Conservation (phyloP, 2,329 filamentous ascomycete genomes). For the Fusarium sp. region DNA sequence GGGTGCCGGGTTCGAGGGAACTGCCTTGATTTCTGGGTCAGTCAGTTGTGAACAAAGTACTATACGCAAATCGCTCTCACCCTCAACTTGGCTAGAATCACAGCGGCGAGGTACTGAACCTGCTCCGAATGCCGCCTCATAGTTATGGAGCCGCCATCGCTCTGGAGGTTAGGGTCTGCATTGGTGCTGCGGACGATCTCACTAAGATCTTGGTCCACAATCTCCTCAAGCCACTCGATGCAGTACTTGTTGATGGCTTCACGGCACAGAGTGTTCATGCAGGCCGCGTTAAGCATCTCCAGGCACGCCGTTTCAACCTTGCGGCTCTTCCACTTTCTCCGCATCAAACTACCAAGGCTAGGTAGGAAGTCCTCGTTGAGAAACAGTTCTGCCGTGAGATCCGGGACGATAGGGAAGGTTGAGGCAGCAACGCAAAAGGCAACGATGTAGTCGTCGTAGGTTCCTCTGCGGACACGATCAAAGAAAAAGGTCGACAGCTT, state of each 20-base stretch:
- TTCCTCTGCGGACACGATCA: slow-evolving; percentile 78
- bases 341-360: slow-evolving; percentile 82
- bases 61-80: slow-evolving; percentile 56
- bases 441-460: slow-evolving; percentile 89
- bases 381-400: slow-evolving; percentile 83
- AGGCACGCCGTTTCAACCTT: slow-evolving; percentile 90
- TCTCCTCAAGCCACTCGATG: slow-evolving; percentile 87
- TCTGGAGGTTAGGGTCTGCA: slow-evolving; percentile 71
- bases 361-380: slow-evolving; percentile 89
- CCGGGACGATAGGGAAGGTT: slow-evolving; percentile 88
- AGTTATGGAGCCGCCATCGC: slow-evolving; percentile 71
- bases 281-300: slow-evolving; percentile 92
- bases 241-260: slow-evolving; percentile 90
- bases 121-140: slow-evolving; percentile 74
- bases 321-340: slow-evolving; percentile 85
- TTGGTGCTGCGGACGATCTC: slow-evolving; percentile 65
- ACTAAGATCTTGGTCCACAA: slow-evolving; percentile 81
- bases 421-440: slow-evolving; percentile 94
- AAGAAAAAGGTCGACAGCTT: slow-evolving; percentile 84
- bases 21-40: slow-evolving; percentile 69
- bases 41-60: slow-evolving; percentile 59
- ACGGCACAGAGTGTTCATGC: slow-evolving; percentile 86
- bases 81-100: slow-evolving; percentile 81
- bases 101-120: slow-evolving; percentile 78
- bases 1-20: slow-evolving; percentile 61